phyloP scores from a whole-genome alignment of 2,329 filamentous ascomycete species.

The Verticillium zaregamsianum region DNA sequence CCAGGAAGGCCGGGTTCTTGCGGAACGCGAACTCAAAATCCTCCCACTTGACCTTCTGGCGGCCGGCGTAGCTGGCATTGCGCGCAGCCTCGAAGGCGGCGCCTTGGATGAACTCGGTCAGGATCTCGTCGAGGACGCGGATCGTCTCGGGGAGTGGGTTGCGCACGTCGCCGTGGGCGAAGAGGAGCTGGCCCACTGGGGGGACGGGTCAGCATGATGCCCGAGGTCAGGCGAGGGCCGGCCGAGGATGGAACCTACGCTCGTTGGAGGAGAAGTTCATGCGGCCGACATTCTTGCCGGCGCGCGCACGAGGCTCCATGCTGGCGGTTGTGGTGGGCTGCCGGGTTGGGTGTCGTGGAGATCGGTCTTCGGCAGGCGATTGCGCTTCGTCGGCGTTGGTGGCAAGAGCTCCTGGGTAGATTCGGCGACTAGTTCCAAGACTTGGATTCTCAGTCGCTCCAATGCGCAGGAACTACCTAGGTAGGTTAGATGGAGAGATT shows the following conservation, averaged over 20 bases:
- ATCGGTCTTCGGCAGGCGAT: neutral
- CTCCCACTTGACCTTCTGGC: constrained; percentile 96
- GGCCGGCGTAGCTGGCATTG: constrained; percentile 77
- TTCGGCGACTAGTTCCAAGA: neutral
- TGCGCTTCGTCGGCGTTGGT: neutral
- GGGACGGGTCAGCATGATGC: neutral
- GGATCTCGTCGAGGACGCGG: constrained; percentile 85
- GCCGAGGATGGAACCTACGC: constrained; percentile 42
- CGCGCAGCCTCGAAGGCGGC: constrained; percentile 86
- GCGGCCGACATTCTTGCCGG: constrained; percentile 76
- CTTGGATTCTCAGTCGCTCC: neutral
- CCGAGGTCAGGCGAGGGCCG: neutral
- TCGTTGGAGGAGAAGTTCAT: constrained; percentile 75
- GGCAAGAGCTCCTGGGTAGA: neutral
- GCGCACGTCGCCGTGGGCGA: constrained; percentile 73
- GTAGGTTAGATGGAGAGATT: neutral
- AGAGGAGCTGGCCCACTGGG: constrained; percentile 69
- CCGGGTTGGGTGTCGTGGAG: neutral
- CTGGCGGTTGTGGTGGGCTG: constrained; percentile 22
- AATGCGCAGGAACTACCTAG: neutral
- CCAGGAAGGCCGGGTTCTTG: constrained; percentile 78
- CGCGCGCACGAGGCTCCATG: constrained; percentile 74
- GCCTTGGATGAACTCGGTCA: constrained; percentile 95
- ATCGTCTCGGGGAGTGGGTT: constrained; percentile 80
- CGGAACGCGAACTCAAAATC: constrained; percentile 95